phyloP scores from a whole-genome alignment of 305 asterid genomes.

The Solanum hybrid region DNA sequence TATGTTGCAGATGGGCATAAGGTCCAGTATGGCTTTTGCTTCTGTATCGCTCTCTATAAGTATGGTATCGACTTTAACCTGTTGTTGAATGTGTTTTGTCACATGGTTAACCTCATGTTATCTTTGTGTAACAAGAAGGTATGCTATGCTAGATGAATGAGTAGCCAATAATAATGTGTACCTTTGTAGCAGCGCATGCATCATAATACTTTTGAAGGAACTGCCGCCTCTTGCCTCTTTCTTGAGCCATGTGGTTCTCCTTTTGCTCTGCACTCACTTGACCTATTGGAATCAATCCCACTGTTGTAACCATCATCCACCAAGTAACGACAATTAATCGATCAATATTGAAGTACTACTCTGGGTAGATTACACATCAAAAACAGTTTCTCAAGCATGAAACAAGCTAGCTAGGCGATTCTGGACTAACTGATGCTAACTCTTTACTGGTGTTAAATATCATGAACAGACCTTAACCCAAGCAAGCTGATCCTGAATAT shows the following conservation, averaged over 20 bases:
- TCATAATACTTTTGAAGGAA: slow-evolving; percentile 39
- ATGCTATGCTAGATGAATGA: neutral
- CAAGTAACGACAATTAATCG: neutral
- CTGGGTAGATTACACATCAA: neutral
- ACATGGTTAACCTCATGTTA: neutral
- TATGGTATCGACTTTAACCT: slow-evolving; percentile 62
- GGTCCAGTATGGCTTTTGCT: slow-evolving; percentile 59
- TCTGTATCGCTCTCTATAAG: slow-evolving; percentile 62
- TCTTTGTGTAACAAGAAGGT: neutral
- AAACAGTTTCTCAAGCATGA: neutral
- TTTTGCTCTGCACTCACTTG: slow-evolving; percentile 57
- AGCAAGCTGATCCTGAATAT: neutral
- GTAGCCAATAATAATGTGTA: neutral
- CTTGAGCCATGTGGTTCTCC: slow-evolving; percentile 39
- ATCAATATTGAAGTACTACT: neutral
- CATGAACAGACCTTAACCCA: neutral
- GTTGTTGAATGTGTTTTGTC: neutral
- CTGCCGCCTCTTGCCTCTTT: slow-evolving; percentile 45
- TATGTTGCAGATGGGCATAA: slow-evolving; percentile 64
- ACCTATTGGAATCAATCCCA: slow-evolving; percentile 49
- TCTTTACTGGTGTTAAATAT: neutral
- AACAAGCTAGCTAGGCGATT: neutral
- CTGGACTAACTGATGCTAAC: neutral
- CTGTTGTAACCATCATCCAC: slow-evolving; percentile 16
- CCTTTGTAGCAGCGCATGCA: slow-evolving; percentile 40